Evolutionary conservation across 805 yeast genomes (phyloP).

Genomic region (Suhomyces emberorum): DNA sequence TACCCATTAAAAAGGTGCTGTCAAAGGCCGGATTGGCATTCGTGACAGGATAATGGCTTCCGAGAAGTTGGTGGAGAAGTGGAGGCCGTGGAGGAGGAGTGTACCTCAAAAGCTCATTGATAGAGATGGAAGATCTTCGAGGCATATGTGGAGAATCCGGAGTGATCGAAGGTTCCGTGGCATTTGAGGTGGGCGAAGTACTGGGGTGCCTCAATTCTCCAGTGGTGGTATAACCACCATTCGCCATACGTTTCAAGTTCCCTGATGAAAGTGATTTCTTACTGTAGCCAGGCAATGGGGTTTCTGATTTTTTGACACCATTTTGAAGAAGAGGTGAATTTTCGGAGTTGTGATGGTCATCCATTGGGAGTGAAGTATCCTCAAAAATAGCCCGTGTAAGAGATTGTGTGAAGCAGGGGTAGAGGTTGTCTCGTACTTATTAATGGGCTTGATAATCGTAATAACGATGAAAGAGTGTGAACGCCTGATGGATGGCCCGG

Average conservation of each 20-base stretch:
- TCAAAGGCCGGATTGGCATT: conserved; percentile 21
- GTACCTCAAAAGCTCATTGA: conserved; percentile 4
- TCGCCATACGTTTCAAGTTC: conserved; percentile 2
- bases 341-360: too few relatives aligned
- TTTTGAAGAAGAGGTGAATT: neutral
- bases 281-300: neutral
- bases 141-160: neutral
- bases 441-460: too few relatives aligned
- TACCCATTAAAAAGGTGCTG: conserved; percentile 1
- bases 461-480: too few relatives aligned
- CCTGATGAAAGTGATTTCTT: conserved; percentile 1
- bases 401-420: too few relatives aligned
- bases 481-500: too few relatives aligned
- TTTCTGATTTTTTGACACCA: neutral
- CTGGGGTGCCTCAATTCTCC: neutral
- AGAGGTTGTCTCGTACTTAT: too few relatives aligned
- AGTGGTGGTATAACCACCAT: neutral
- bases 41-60: conserved; percentile 28
- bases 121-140: conserved; percentile 8
- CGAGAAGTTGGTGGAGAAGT: conserved; percentile 26
- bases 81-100: conserved; percentile 13
- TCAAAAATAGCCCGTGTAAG: too few relatives aligned
- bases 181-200: too few relatives aligned
- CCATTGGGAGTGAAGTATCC: too few relatives aligned
- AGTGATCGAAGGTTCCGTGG: neutral